A percentile compares a stretch with the other conserved stretches of the same genome.
phyloP scores from a whole-genome alignment of 305 asterid genomes.

The Solanum hybrid region DNA sequence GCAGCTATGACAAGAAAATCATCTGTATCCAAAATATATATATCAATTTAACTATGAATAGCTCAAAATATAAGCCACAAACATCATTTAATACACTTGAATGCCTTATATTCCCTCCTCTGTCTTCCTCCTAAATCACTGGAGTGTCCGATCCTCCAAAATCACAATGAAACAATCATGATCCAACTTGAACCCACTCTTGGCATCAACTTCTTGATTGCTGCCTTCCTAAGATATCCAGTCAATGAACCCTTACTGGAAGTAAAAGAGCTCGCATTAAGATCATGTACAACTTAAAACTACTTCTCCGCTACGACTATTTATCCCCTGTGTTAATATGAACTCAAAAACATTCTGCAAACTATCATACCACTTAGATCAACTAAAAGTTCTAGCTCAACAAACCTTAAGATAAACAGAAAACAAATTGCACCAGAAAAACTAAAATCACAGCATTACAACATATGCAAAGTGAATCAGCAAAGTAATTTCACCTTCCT shows the following conservation, averaged over 20 bases:
- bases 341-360: not conserved
- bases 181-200: not conserved
- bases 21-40: not conserved
- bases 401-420: not conserved
- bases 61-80: not conserved
- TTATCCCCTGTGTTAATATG: not conserved
- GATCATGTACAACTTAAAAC: not conserved
- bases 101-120: not conserved
- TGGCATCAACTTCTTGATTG: not conserved
- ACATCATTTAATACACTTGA: not conserved
- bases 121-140: not conserved
- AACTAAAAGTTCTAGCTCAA: not conserved
- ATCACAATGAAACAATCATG: not conserved
- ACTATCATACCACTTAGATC: not conserved
- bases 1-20: not conserved
- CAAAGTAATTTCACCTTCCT: not conserved
- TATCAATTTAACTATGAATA: not conserved
- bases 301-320: not conserved
- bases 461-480: not conserved
- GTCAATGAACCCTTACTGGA: not conserved
- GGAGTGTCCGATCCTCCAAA: not conserved
- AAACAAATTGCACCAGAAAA: not conserved
- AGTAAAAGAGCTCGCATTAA: not conserved
- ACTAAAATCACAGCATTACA: not conserved
- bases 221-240: not conserved